phyloP scores from a whole-genome alignment of 768 basidiomycete species.

The Plicaturopsis crispa region DNA sequence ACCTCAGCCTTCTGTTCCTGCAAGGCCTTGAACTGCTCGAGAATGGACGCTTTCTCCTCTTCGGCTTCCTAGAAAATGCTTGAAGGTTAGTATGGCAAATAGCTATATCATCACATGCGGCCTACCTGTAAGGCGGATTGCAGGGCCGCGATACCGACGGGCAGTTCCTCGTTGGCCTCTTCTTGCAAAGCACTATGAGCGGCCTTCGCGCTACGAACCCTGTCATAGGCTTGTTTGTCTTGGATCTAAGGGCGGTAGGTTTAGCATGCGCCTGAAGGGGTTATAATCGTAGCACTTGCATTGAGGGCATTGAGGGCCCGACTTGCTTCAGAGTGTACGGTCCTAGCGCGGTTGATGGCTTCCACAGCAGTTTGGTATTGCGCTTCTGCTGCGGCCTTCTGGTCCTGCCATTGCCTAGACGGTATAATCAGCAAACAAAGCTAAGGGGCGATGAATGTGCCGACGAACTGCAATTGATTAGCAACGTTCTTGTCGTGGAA shows the following conservation, averaged over 20 bases:
- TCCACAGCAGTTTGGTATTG: slow-evolving; percentile 23
- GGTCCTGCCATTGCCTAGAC: slow-evolving; percentile 37
- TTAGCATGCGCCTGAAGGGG: neutral
- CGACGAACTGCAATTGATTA: slow-evolving; percentile 38
- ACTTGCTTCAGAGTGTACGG: slow-evolving; percentile 20
- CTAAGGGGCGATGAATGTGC: neutral
- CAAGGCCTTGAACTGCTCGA: slow-evolving; percentile 43
- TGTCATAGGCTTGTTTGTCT: slow-evolving; percentile 18
- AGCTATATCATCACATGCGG: too few relatives aligned
- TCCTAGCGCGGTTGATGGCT: slow-evolving; percentile 19
- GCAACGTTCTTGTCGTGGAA: slow-evolving; percentile 46
- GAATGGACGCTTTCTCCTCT: slow-evolving; percentile 37
- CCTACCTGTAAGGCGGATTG: slow-evolving; percentile 45
- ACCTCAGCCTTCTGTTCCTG: slow-evolving; percentile 35
- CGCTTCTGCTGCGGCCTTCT: slow-evolving; percentile 29
- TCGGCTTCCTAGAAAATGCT: slow-evolving; percentile 44
- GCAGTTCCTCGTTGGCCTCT: slow-evolving; percentile 64
- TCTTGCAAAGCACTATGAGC: slow-evolving; percentile 36
- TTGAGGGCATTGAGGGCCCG: slow-evolving; percentile 22
- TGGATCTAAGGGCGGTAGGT: slow-evolving; percentile 15
- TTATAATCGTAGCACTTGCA: slow-evolving; percentile 18
- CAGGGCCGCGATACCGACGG: slow-evolving; percentile 51
- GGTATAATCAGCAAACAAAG: neutral
- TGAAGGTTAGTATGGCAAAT: too few relatives aligned
- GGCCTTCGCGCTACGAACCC: slow-evolving; percentile 23